phyloP scores from a whole-genome alignment of 495 filamentous ascomycete genomes.

The Clavariopsis aquatica region DNA sequence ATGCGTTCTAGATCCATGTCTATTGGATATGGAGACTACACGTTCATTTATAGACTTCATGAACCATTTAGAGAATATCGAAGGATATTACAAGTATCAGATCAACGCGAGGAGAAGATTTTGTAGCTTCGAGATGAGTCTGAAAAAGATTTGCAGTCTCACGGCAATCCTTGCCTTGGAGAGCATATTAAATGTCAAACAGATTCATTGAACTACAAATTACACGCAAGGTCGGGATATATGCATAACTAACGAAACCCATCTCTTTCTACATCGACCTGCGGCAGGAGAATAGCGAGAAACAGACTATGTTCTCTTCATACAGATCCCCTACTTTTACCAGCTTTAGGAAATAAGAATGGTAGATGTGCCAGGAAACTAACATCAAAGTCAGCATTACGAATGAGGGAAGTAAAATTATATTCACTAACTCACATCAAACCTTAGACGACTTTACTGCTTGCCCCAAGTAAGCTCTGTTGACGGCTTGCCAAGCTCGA shows the following conservation, averaged over 20 bases:
- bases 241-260: not conserved
- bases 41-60: not conserved
- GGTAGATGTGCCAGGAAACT: not conserved
- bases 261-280: not conserved
- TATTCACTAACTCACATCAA: not conserved
- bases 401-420: not conserved
- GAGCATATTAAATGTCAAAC: not conserved
- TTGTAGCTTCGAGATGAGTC: not conserved
- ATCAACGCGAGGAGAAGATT: not conserved
- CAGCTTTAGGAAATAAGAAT: not conserved
- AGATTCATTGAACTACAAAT: not conserved
- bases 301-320: not conserved
- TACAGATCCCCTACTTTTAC: constrained; percentile 1
- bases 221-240: not conserved
- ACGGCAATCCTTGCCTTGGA: not conserved
- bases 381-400: not conserved
- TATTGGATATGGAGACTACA: not conserved
- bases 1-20: not conserved
- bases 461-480: constrained; percentile 28
- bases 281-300: not conserved
- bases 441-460: not conserved
- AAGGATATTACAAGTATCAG: not conserved
- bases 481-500: constrained; percentile 24
- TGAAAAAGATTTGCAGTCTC: not conserved
- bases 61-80: not conserved